Evolutionary conservation across 139 green algal genomes (phyloP), one percentile per base, ranked within the genome.

Genomic region (Diplosphaera chodatii): DNA sequence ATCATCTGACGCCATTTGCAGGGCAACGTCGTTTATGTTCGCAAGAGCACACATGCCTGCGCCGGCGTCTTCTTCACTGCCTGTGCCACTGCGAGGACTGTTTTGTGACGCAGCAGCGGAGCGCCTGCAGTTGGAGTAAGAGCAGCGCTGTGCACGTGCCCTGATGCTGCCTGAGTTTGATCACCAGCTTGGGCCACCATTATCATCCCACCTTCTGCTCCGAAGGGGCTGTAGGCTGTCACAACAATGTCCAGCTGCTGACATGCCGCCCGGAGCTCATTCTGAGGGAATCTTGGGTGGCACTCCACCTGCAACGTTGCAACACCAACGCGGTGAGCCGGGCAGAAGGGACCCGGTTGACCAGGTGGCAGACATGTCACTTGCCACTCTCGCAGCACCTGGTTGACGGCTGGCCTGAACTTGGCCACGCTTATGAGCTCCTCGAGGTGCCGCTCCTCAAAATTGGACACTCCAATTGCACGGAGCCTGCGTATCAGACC

Each of bases 401-500:
- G 87, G 56, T 93, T 93, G 33, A 93, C 87, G 22, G 83, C 78
- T 25, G 88, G 88, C 15, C 30, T 29, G 0, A 91, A 27, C 15
- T 3, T 78, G 18, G 79, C 77, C 16, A 68, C 73, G 18, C 37
- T 22, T 1, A 83, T 32, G 32, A 93, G 81, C 74, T 93, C 83
- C 59, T 87, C 69, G 32, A 93, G 55, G 72, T 93, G 87, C 1
- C 68, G 62, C 25, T 83, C 63, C 32, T 73, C 74, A 59, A 86
- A 93, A 75, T 93, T 93, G 71, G 63, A 80, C 6, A 93, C 87
- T 8, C 87, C 87, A 37, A 93, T 91, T 40, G 68, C 77, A n/a
- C 75, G 55, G 59, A 89, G 63, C 25, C 67, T 40, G 20, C 83
- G n/a, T n/a, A n/a, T n/a, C n/a, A n/a, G n/a, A n/a, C n/a, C n/a